A percentile compares a stretch with the other conserved stretches of the same genome.
Conservation (phyloP, 2,329 filamentous ascomycete genomes). For the Exophiala dermatitidis region DNA sequence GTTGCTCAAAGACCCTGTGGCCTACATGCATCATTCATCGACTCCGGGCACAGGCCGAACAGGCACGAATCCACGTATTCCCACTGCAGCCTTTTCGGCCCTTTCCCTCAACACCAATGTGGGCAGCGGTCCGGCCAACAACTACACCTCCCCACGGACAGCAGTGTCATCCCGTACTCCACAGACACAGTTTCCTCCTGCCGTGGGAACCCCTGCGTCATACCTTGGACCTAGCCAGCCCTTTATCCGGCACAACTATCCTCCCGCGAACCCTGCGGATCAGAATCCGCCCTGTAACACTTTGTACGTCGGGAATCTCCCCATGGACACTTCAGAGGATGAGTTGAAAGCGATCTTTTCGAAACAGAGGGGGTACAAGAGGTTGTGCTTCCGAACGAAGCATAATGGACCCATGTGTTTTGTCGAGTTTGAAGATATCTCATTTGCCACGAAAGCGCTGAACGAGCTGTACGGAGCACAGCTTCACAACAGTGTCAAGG, state of each 20-base stretch:
- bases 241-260: slow-evolving; percentile 61
- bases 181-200: slow-evolving; percentile 52
- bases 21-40: slow-evolving; percentile 63
- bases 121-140: slow-evolving; percentile 29
- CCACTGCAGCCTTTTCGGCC: slow-evolving; percentile 59
- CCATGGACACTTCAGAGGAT: slow-evolving; percentile 85
- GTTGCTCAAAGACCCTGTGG: slow-evolving; percentile 56
- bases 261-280: slow-evolving; percentile 86
- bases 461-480: slow-evolving; percentile 81
- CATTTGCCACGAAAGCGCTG: slow-evolving; percentile 83
- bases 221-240: slow-evolving; percentile 52
- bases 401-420: slow-evolving; percentile 97
- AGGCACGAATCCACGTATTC: slow-evolving; percentile 64
- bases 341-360: slow-evolving; percentile 91
- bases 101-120: slow-evolving; percentile 66
- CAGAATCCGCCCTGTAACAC: slow-evolving; percentile 98
- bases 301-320: slow-evolving; percentile 93
- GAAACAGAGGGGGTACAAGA: slow-evolving; percentile 88
- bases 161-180: slow-evolving; percentile 46
- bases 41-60: slow-evolving; percentile 47
- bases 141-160: slow-evolving; percentile 47
- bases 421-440: slow-evolving; percentile 92
- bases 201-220: slow-evolving; percentile 42
- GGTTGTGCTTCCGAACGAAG: slow-evolving; percentile 90
- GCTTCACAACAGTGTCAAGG: slow-evolving; percentile 86